phyloP scores from a whole-genome alignment of 192 early-diverging fungal genomes.

The Linderina pennispora region DNA sequence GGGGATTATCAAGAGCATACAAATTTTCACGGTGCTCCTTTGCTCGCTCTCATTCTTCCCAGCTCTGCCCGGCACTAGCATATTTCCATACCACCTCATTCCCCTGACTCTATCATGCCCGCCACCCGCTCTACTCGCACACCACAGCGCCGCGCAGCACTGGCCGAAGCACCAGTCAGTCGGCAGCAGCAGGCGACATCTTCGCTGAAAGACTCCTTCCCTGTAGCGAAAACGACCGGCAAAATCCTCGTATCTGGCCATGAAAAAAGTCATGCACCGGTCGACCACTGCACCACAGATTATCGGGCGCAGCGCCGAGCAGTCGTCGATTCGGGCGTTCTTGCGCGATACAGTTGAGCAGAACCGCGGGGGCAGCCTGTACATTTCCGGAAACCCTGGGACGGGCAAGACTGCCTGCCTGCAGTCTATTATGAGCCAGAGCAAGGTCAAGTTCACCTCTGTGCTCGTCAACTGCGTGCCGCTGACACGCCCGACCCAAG shows the following conservation, averaged over 20 bases:
- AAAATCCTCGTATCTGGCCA: conserved; percentile 20
- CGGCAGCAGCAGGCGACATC: conserved; percentile 9
- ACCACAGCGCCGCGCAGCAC: conserved; percentile 12
- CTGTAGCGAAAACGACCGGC: conserved; percentile 24
- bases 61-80: too few relatives aligned
- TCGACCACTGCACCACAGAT: conserved; percentile 44
- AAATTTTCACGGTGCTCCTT: too few relatives aligned
- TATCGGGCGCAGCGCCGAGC: conserved; percentile 37
- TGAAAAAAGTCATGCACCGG: conserved; percentile 28
- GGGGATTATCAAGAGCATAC: too few relatives aligned
- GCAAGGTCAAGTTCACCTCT: conserved; percentile 21
- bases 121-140: conserved; percentile 21
- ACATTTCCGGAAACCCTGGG: conserved; percentile 87
- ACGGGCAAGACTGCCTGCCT: conserved; percentile 93
- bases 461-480: conserved; percentile 85
- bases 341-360: conserved; percentile 24
- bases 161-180: conserved; percentile 26
- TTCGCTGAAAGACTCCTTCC: conserved; percentile 26
- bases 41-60: too few relatives aligned
- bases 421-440: conserved; percentile 49
- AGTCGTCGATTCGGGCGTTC: conserved; percentile 25
- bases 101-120: too few relatives aligned
- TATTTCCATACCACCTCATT: too few relatives aligned
- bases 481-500: conserved; percentile 58
- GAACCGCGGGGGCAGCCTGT: conserved; percentile 56